A percentile compares a stretch with the other conserved stretches of the same genome.
Evolutionary conservation across 2,329 filamentous ascomycete species (phyloP).

Genomic region (Aspergillus versicolor): DNA sequence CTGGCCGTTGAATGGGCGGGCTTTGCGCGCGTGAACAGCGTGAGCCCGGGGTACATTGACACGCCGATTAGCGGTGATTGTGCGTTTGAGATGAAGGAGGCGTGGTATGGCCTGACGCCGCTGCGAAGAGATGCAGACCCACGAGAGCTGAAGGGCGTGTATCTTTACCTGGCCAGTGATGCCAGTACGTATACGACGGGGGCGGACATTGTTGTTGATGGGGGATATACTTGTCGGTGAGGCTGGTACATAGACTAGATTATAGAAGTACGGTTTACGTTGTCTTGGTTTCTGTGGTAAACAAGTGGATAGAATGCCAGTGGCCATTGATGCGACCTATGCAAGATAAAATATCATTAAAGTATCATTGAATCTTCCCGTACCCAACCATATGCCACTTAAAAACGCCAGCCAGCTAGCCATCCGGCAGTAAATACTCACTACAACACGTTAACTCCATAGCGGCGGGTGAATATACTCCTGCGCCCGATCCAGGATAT

Average conservation of each 20-base stretch:
- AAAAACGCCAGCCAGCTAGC: neutral
- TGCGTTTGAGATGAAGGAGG: slow-evolving; percentile 63
- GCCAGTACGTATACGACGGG: slow-evolving; percentile 83
- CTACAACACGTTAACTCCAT: slow-evolving; percentile 33
- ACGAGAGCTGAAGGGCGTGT: slow-evolving; percentile 80
- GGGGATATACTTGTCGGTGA: slow-evolving; percentile 55
- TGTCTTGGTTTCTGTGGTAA: too few species aligned
- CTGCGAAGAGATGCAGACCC: slow-evolving; percentile 73
- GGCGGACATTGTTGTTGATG: slow-evolving; percentile 71
- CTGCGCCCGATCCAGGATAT: slow-evolving; percentile 46
- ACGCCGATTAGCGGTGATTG: slow-evolving; percentile 71
- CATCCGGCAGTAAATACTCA: neutral
- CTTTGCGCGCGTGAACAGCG: slow-evolving; percentile 69
- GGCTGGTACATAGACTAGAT: too few species aligned
- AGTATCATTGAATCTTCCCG: neutral
- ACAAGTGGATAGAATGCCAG: too few species aligned
- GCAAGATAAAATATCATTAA: too few species aligned
- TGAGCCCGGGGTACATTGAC: slow-evolving; percentile 75
- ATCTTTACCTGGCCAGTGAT: slow-evolving; percentile 77
- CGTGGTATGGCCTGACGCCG: slow-evolving; percentile 77
- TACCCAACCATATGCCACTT: neutral
- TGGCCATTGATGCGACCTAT: too few species aligned
- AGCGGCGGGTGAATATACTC: slow-evolving; percentile 50
- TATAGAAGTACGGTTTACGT: too few species aligned
- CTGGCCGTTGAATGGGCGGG: slow-evolving; percentile 75